Evolutionary conservation across 139 green algal genomes (phyloP), one percentile per base, ranked within the genome.

Genomic region (Mesostigma viride): DNA sequence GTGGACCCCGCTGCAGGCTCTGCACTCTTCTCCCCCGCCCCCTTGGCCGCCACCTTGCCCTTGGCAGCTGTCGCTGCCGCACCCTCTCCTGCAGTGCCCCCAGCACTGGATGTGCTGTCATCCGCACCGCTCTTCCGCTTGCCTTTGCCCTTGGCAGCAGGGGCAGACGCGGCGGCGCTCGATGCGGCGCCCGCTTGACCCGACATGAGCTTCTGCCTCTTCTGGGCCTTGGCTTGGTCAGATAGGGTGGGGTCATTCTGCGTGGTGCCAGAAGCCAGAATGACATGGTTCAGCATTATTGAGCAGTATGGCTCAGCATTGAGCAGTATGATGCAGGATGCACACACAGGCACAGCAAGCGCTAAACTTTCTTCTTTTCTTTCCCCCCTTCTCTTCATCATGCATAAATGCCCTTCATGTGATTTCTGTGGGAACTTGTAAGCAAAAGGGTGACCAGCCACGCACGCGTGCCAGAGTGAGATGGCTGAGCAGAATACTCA

Each of bases 181-280:
- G n/a, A n/a, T n/a, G n/a, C n/a, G n/a, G n/a, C n/a, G n/a, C n/a
- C n/a, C 68, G 35, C 22, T 69, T 71, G 32, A 34, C 53, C 83
- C 24, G 61, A 73, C 76, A 95, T 79, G 30, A 95, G 59, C 20
- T 83, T 68, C 72, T 96, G 89, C 0, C 90, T 62, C 32, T 84
- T 83, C n/a, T 62, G 58, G 0, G 79, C 83, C 69, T 95, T 96
- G 31, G 95, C 84, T 0, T 53, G 79, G 0, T 96, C 88, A 0
- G 75, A 86, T 26, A 96, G 72, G 0, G 31, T 87, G 0, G 66
- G 59, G 62, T 96, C 85, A 28, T 22, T 17, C 40, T 53, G 40
- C 40, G 14, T 17, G 17, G 40, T 17, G 17, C 40, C 14, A 53
- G 14, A 53, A 53, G 40, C n/a, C n/a, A n/a, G n/a, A n/a, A n/a